These are phyloP conservation scores for Dioscorea alata DNA, from an alignment of 106 monocot species.

Conservation along the genomic window DNA sequence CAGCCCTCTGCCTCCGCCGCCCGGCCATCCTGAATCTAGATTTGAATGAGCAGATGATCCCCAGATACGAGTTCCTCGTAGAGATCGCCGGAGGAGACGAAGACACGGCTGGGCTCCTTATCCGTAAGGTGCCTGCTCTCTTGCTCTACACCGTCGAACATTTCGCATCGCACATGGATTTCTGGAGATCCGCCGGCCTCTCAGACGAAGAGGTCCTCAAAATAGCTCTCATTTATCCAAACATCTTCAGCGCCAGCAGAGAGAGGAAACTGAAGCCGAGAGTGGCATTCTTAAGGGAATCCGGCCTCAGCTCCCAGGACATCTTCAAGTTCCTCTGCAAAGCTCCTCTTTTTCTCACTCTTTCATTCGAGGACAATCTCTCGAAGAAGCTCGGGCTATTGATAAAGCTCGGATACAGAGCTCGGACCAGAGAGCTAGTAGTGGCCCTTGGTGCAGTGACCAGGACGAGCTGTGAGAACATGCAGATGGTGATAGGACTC, in stretches of 20 bases:
- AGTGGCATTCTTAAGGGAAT: conserved; percentile 43
- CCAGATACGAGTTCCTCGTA: conserved; percentile 37
- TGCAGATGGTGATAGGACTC: conserved; percentile 53
- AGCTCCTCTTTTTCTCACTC: conserved; percentile 57
- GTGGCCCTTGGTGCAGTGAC: conserved; percentile 41
- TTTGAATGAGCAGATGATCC: conserved; percentile 35
- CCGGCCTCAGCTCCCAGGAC: conserved; percentile 31
- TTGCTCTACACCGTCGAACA: conserved; percentile 58
- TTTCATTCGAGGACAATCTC: conserved; percentile 51
- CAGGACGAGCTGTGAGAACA: conserved; percentile 63
- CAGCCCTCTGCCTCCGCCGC: conserved; percentile 42
- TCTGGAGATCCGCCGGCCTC: conserved; percentile 57
- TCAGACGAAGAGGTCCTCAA: conserved; percentile 42
- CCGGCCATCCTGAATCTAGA: conserved; percentile 60
- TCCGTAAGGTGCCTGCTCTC: conserved; percentile 49
- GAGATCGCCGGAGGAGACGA: conserved; percentile 43
- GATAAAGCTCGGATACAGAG: conserved; percentile 57
- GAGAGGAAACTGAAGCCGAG: conserved; percentile 58
- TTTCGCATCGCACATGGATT: conserved; percentile 37
- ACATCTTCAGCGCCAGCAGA: conserved; percentile 59
- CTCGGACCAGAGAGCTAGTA: conserved; percentile 48
- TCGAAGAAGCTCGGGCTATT: conserved; percentile 53
- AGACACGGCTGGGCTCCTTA: conserved; percentile 23
- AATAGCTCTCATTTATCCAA: conserved; percentile 63
- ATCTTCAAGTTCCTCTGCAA: conserved; percentile 53